A percentile compares a stretch with the other conserved stretches of the same genome.
Evolutionary conservation across 139 green algal species (phyloP).

Genomic region (Raphidocelis subcapitata): DNA sequence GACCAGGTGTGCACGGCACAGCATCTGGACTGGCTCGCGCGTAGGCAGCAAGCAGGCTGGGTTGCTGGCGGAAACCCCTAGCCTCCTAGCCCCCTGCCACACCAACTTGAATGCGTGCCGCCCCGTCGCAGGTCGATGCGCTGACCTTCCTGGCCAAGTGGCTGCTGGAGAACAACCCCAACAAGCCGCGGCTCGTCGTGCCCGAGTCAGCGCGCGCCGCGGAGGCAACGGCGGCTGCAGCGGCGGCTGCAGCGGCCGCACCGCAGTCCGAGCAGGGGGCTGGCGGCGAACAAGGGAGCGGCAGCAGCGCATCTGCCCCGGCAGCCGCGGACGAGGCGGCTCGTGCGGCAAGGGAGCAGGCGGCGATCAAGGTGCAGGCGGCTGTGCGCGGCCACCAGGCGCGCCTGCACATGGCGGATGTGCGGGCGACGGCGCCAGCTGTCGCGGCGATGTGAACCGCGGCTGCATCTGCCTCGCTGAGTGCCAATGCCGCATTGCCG

Average conservation of each 20-base stretch:
- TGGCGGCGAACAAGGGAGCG: neutral
- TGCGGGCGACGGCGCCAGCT: conserved; percentile 2
- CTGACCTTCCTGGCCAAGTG: conserved; percentile 72
- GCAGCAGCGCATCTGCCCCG: conserved; percentile 6
- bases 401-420: conserved; percentile 44
- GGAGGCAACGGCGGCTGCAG: neutral
- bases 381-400: conserved; percentile 63
- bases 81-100: too few relatives aligned
- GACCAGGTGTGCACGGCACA: conserved; percentile 32
- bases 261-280: neutral
- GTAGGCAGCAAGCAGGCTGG: too few relatives aligned
- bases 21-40: too few relatives aligned
- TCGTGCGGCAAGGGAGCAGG: conserved; percentile 25
- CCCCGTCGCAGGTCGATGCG: conserved; percentile 34
- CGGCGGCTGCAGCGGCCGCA: neutral
- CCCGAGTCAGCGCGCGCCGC: neutral
- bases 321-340: neutral
- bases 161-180: conserved; percentile 84
- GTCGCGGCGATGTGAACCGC: too few relatives aligned
- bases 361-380: conserved; percentile 64
- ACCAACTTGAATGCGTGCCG: conserved; percentile 2
- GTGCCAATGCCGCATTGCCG: too few relatives aligned
- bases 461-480: too few relatives aligned
- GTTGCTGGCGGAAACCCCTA: too few relatives aligned
- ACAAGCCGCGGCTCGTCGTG: conserved; percentile 52